A percentile compares a stretch with the other conserved stretches of the same genome.
Evolutionary conservation across 257 asterid species (phyloP).

Genomic region (Solanum chiquidenum): DNA sequence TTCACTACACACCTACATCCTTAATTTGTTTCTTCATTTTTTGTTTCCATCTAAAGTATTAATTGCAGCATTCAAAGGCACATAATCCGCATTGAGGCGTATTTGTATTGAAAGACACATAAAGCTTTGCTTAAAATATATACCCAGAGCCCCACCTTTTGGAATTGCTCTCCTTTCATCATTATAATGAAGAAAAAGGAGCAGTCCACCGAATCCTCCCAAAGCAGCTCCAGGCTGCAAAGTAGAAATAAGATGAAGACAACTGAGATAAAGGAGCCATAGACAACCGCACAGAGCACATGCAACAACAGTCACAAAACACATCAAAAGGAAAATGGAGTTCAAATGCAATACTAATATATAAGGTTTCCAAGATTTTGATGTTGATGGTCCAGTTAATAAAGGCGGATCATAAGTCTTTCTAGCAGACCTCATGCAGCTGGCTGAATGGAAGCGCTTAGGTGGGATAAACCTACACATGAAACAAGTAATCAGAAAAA

Average conservation of each 20-base stretch:
- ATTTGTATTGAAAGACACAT: background rate
- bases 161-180: constrained; percentile 86
- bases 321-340: constrained; percentile 13
- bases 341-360: constrained; percentile 43
- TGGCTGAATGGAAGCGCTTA: constrained; percentile 32
- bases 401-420: constrained; percentile 16
- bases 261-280: constrained; percentile 6
- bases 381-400: constrained; percentile 20
- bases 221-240: constrained; percentile 76
- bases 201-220: constrained; percentile 70
- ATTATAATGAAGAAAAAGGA: constrained; percentile 49
- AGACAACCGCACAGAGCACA: background rate
- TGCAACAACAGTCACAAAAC: background rate
- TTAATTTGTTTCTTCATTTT: background rate
- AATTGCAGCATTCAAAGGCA: background rate
- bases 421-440: constrained; percentile 20
- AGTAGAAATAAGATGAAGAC: constrained; percentile 31
- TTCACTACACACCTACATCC: background rate
- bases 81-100: background rate
- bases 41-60: background rate
- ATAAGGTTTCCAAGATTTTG: constrained; percentile 37
- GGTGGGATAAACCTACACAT: constrained; percentile 34
- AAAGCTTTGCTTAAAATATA: background rate
- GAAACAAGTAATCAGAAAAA: background rate
- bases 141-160: constrained; percentile 42